These are phyloP conservation scores for Phytophthora pluvialis DNA, from an alignment of 352 stramenopile genomes.

Conservation along the genomic window DNA sequence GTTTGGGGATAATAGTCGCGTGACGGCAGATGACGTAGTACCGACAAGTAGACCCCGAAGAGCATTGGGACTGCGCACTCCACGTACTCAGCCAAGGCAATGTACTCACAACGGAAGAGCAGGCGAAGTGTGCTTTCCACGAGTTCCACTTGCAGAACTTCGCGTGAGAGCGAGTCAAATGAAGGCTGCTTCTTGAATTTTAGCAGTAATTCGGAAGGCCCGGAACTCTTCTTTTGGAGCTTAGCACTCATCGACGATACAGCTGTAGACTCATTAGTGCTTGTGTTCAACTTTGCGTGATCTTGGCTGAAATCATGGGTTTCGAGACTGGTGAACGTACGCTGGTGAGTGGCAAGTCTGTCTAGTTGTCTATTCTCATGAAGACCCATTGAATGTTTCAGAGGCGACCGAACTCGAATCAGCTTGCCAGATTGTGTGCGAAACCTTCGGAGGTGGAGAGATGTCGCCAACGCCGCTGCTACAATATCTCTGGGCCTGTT, in stretches of 20 bases:
- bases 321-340: not conserved
- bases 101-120: conserved; percentile 37
- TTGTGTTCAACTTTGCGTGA: too few relatives aligned
- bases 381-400: not conserved
- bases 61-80: conserved; percentile 33
- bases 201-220: not conserved
- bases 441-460: conserved; percentile 7
- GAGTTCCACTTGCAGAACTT: not conserved
- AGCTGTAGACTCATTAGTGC: too few relatives aligned
- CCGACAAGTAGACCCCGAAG: conserved; percentile 21
- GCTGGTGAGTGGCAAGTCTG: conserved; percentile 8
- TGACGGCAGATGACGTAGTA: conserved; percentile 19
- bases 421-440: conserved; percentile 3
- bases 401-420: conserved; percentile 18
- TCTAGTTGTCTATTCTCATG: conserved; percentile 10
- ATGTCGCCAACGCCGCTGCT: conserved; percentile 3
- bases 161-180: too few relatives aligned
- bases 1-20: conserved; percentile 29
- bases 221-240: too few relatives aligned
- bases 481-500: not conserved
- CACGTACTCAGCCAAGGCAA: conserved; percentile 30
- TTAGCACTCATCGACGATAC: too few relatives aligned
- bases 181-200: too few relatives aligned
- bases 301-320: not conserved
- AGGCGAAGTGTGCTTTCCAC: conserved; percentile 25